A percentile compares a stretch with the other conserved stretches of the same genome.
These are phyloP conservation scores for Sanghuangporus baumii DNA, from an alignment of 1,284 basidiomycete genomes.

Conservation along the genomic window DNA sequence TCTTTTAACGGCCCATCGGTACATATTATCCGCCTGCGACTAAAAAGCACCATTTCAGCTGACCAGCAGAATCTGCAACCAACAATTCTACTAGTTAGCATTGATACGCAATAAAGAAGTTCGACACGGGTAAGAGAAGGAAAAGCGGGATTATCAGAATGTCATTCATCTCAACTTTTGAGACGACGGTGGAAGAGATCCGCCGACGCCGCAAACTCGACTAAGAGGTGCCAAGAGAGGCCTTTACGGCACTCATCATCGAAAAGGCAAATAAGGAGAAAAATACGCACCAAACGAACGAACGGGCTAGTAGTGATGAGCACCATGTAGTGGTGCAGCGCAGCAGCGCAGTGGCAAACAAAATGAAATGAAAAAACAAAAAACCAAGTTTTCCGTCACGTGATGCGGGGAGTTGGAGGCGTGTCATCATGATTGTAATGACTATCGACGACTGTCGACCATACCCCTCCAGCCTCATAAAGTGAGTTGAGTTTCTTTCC, in stretches of 20 bases:
- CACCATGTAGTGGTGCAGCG: neutral
- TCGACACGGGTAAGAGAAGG: neutral
- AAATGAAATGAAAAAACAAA: neutral
- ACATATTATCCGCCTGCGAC: too few species aligned
- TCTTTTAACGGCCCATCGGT: neutral
- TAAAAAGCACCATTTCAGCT: too few species aligned
- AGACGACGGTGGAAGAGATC: neutral
- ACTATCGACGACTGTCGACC: too few species aligned
- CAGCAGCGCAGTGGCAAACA: neutral
- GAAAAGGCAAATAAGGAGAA: neutral
- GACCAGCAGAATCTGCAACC: neutral
- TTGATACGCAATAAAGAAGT: neutral
- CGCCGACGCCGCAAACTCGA: slow-evolving; percentile 14
- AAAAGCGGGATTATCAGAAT: slow-evolving; percentile 14
- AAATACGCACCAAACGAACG: neutral
- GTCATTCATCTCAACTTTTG: slow-evolving; percentile 19
- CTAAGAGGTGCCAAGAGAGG: slow-evolving; percentile 20
- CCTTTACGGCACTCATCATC: slow-evolving; percentile 19
- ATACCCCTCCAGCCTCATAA: neutral
- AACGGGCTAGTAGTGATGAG: neutral
- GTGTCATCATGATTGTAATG: too few species aligned
- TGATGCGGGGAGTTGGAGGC: neutral
- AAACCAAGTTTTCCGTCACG: neutral
- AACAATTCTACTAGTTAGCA: neutral
- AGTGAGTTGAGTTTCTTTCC: slow-evolving; percentile 13